phyloP scores from a whole-genome alignment of 129 eudicot genomes.

The Cynara cardunculus region DNA sequence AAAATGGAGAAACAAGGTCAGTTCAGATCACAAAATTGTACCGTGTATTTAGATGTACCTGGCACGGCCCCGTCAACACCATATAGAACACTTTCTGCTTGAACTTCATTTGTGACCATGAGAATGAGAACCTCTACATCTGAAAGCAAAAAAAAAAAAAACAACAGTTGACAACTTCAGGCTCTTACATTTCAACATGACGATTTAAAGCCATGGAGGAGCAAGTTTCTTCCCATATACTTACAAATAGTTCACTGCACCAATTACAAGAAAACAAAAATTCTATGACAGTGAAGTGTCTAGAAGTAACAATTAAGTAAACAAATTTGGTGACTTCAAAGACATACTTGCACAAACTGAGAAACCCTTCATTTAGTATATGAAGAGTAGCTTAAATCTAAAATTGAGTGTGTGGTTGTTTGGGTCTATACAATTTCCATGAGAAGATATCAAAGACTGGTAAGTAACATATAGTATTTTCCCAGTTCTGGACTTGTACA shows the following conservation, averaged over 20 bases:
- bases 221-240: background rate
- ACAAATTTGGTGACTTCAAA: background rate
- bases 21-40: conserved; percentile 15
- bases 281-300: background rate
- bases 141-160: conserved; percentile 19
- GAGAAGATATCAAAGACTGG: background rate
- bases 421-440: background rate
- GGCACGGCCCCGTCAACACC: conserved; percentile 80
- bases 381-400: background rate
- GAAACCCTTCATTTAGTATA: background rate
- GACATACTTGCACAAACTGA: background rate
- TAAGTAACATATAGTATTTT: background rate
- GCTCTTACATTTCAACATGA: background rate
- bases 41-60: conserved; percentile 38
- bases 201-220: background rate
- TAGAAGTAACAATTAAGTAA: background rate
- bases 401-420: background rate
- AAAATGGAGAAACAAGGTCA: conserved; percentile 26
- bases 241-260: background rate
- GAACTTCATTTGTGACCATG: conserved; percentile 98
- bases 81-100: conserved; percentile 93
- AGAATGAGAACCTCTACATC: conserved; percentile 83
- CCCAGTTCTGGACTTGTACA: background rate
- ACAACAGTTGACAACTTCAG: conserved; percentile 4
- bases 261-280: background rate